Conservation (phyloP, 768 basidiomycete genomes). For the Pisolithus albus region DNA sequence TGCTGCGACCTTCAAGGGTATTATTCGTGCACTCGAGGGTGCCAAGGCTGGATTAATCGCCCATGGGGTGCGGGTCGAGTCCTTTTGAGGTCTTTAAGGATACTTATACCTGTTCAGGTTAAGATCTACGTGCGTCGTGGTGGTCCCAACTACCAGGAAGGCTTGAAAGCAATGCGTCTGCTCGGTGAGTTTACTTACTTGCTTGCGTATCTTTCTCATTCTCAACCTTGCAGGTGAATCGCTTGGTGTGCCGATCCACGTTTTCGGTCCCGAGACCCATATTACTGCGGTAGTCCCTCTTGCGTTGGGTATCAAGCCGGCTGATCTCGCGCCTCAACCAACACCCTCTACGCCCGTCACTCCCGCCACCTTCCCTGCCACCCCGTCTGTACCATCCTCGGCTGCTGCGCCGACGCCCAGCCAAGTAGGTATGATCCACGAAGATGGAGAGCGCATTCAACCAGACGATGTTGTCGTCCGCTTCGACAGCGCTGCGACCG, state of each 20-base stretch:
- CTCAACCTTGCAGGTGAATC: constrained; percentile 51
- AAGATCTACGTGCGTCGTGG: constrained; percentile 97
- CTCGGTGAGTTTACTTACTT: constrained; percentile 41
- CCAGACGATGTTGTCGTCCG: constrained; percentile 84
- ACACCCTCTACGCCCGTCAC: constrained; percentile 42
- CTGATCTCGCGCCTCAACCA: constrained; percentile 25
- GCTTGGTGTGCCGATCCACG: constrained; percentile 93
- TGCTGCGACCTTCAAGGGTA: constrained; percentile 98
- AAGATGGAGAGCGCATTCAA: constrained; percentile 77
- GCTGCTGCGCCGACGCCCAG: constrained; percentile 33
- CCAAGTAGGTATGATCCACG: constrained; percentile 64
- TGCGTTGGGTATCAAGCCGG: constrained; percentile 70
- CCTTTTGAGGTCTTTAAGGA: neutral
- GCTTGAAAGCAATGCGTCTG: constrained; percentile 95
- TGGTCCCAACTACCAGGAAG: constrained; percentile 99
- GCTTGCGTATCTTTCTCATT: neutral
- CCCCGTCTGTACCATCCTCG: neutral
- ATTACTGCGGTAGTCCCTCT: constrained; percentile 98
- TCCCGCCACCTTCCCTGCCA: constrained; percentile 27
- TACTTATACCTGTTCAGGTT: constrained; percentile 39
- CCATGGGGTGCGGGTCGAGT: constrained; percentile 16
- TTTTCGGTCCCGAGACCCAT: constrained; percentile 97
- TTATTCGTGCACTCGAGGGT: constrained; percentile 94
- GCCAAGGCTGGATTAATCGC: constrained; percentile 79
- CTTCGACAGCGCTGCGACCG: constrained; percentile 49